Evolutionary conservation across 1,139 yeast species (phyloP), one percentile per base, ranked within the genome.

Genomic region (Saccharomyces hybrid): DNA sequence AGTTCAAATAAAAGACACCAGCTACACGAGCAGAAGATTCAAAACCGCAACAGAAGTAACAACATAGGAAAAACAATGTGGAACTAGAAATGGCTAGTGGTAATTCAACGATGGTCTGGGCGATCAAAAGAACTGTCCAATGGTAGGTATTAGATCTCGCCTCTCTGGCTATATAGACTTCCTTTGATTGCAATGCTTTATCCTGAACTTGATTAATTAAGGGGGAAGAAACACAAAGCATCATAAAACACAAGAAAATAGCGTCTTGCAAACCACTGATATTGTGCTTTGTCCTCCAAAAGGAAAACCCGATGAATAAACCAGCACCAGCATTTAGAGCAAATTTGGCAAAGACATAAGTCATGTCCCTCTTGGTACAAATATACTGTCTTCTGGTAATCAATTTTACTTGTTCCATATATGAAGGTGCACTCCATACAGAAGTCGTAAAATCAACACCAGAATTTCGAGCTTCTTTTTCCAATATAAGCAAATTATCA

Each of bases 71-170:
- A 71, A 77, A 77, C 47, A 81, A 52, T 3, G 82, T 75, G 11
- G 79, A 74, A 60, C 78, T 75, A 24, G 78, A 60, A 32, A 80
- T 59, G 47, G 79, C 73, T 67, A 78, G 78, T 4, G 82, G 82
- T 19, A 79, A 61, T 66, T 82, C 86, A 54, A 73, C 73, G 42
- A 81, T 52, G 50, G 74, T 70, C 62, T 82, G 84, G 6, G 81
- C 69, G 12, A 81, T 51, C 34, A 82, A 70, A 68, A 83, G 71
- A 47, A 79, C 71, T 16, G 83, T 74, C 86, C 86, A 83, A 61
- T 81, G 84, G 71, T 79, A 82, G 27, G 85, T 82, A 62, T 81
- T 80, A 9, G 86, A 80, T 56, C 78, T 75, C 54, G 79, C 75
- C 65, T 83, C 88, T 66, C 87, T 76, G 19, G 79, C 80, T 67